A percentile compares a stretch with the other conserved stretches of the same genome.
phyloP scores from a whole-genome alignment of 176 grass and related monocot species.

The Phoenix dactylifera region DNA sequence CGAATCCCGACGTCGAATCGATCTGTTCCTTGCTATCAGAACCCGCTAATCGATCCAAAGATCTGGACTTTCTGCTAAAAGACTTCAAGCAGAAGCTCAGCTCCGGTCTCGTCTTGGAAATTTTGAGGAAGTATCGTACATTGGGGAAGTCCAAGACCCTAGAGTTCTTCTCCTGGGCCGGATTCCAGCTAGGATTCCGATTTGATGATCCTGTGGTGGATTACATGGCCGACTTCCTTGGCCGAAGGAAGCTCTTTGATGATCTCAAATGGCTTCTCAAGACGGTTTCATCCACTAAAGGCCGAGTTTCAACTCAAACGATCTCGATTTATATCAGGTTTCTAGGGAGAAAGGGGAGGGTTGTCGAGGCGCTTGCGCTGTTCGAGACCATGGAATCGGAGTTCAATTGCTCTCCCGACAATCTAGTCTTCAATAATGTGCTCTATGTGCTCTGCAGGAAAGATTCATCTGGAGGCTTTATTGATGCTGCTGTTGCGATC shows the following conservation, averaged over 20 bases:
- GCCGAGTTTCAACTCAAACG: slow-evolving; percentile 10
- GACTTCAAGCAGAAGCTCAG: background rate
- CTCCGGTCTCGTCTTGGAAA: slow-evolving; percentile 11
- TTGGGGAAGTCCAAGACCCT: slow-evolving; percentile 8
- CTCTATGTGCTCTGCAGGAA: slow-evolving; percentile 9
- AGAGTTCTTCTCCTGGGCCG: slow-evolving; percentile 15
- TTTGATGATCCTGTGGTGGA: slow-evolving; percentile 15
- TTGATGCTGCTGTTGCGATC: slow-evolving; percentile 1
- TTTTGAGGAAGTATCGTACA: slow-evolving; percentile 1
- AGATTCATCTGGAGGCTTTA: background rate
- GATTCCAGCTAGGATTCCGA: slow-evolving; percentile 8
- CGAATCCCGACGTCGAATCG: background rate
- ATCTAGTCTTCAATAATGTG: slow-evolving; percentile 11
- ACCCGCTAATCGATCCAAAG: background rate
- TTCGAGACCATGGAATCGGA: slow-evolving; percentile 13
- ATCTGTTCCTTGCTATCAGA: slow-evolving; percentile 1
- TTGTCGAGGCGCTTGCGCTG: background rate
- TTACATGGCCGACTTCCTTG: slow-evolving; percentile 13
- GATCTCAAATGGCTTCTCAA: slow-evolving; percentile 19
- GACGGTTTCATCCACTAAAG: slow-evolving; percentile 3
- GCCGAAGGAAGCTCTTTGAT: slow-evolving; percentile 8
- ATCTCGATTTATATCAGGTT: slow-evolving; percentile 9
- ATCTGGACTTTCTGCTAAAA: background rate
- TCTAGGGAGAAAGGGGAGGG: slow-evolving; percentile 12
- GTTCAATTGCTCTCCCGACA: slow-evolving; percentile 13